These are phyloP conservation scores for Fusarium palustre DNA, from an alignment of 2,329 filamentous ascomycete genomes.

Conservation along the genomic window DNA sequence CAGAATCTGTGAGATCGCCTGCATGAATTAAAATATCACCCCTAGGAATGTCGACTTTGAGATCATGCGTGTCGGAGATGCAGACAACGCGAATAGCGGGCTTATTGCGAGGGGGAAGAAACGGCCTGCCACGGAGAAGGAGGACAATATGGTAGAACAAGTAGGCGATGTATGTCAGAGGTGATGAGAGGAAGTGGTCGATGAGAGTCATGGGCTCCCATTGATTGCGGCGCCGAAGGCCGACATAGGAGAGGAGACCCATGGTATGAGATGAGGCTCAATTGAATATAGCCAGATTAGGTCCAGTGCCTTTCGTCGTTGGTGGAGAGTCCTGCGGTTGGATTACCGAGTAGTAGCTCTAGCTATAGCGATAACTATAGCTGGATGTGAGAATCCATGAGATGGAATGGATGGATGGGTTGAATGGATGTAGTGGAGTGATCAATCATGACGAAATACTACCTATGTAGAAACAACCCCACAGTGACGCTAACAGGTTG, in stretches of 20 bases:
- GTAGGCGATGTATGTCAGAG: slow-evolving; percentile 72
- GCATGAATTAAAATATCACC: slow-evolving; percentile 92
- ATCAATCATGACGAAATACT: slow-evolving; percentile 35
- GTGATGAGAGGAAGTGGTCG: slow-evolving; percentile 75
- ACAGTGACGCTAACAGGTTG: slow-evolving; percentile 30
- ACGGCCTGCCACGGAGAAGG: slow-evolving; percentile 74
- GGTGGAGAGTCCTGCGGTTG: slow-evolving; percentile 1
- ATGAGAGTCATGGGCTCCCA: slow-evolving; percentile 66
- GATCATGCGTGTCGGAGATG: slow-evolving; percentile 88
- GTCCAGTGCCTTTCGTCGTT: neutral
- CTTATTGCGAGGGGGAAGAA: slow-evolving; percentile 65
- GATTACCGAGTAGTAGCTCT: neutral
- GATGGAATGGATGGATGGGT: neutral
- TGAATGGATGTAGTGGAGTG: neutral
- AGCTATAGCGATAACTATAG: neutral
- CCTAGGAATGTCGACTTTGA: slow-evolving; percentile 70
- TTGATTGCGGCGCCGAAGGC: slow-evolving; percentile 60
- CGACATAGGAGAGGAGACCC: slow-evolving; percentile 59
- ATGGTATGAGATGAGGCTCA: slow-evolving; percentile 47
- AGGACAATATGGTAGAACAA: slow-evolving; percentile 74
- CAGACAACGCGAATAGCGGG: slow-evolving; percentile 81
- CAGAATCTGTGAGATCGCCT: slow-evolving; percentile 83
- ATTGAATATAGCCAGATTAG: neutral
- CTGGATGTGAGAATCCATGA: neutral
- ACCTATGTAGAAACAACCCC: slow-evolving; percentile 20